A percentile compares a stretch with the other conserved stretches of the same genome.
Conservation (phyloP, 495 filamentous ascomycete genomes). For the Talaromyces liani region DNA sequence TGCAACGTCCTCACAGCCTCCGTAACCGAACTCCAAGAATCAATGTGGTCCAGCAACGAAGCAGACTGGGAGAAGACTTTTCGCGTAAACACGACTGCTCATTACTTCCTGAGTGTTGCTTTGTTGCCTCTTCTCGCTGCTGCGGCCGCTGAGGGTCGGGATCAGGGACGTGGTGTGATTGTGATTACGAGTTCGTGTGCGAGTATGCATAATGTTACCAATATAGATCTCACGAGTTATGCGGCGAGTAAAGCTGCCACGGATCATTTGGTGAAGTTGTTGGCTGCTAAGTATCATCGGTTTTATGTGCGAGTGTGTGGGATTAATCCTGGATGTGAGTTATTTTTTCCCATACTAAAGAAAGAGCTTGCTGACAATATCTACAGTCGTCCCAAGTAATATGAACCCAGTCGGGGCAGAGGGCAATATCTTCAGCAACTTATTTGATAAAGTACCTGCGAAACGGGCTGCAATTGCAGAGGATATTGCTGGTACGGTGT, state of each 20-base stretch:
- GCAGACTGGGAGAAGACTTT: slow-evolving; percentile 34
- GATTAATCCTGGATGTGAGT: slow-evolving; percentile 41
- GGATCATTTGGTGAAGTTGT: slow-evolving; percentile 34
- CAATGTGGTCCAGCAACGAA: slow-evolving; percentile 32
- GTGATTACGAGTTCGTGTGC: slow-evolving; percentile 37
- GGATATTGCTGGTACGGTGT: slow-evolving; percentile 32
- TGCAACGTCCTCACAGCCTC: slow-evolving; percentile 33
- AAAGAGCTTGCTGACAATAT: not conserved
- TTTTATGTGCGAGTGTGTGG: slow-evolving; percentile 36
- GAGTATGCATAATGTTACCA: slow-evolving; percentile 41
- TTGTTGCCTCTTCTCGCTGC: slow-evolving; percentile 33
- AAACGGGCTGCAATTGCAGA: slow-evolving; percentile 28
- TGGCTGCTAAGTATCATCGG: slow-evolving; percentile 33
- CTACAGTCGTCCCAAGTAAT: slow-evolving; percentile 34
- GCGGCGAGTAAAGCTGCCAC: slow-evolving; percentile 38
- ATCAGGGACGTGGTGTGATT: slow-evolving; percentile 32
- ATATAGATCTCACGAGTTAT: slow-evolving; percentile 40
- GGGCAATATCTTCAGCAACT: slow-evolving; percentile 34
- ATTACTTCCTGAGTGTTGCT: slow-evolving; percentile 37
- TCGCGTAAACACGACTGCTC: slow-evolving; percentile 33
- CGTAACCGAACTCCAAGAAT: slow-evolving; percentile 28
- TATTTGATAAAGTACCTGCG: slow-evolving; percentile 38
- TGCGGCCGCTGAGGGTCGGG: slow-evolving; percentile 17
- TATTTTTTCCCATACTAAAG: not conserved
- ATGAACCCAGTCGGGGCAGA: slow-evolving; percentile 39